Percentiles rank a stretch among this genome's conserved stretches.
Evolutionary conservation across 2,329 filamentous ascomycete species (phyloP).

Genomic region (Ophiostoma sp.): DNA sequence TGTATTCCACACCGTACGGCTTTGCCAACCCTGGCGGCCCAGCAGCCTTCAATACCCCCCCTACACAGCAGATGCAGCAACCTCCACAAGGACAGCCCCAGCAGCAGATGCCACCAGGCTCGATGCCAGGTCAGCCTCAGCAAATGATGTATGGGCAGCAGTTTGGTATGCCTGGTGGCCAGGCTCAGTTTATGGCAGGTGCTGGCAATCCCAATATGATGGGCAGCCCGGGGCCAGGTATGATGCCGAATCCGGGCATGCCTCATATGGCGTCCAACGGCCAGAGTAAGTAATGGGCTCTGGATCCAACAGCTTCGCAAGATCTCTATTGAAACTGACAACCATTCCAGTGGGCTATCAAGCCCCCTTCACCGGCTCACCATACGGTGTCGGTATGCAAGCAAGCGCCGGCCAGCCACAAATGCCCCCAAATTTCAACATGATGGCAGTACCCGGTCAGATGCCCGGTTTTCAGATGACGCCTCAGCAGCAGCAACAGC

Average conservation of each 20-base stretch:
- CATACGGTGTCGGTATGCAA: conserved; percentile 51
- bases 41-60: conserved; percentile 46
- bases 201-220: conserved; percentile 49
- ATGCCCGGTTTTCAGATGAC: conserved; percentile 55
- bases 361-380: conserved; percentile 51
- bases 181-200: conserved; percentile 40
- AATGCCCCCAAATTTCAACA: conserved; percentile 46
- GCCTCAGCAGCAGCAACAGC: conserved; percentile 39
- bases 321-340: neutral
- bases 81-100: conserved; percentile 21
- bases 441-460: conserved; percentile 44
- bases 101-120: conserved; percentile 42
- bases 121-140: conserved; percentile 40
- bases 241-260: conserved; percentile 60
- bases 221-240: conserved; percentile 51
- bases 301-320: conserved; percentile 5
- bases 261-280: conserved; percentile 54
- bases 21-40: conserved; percentile 50
- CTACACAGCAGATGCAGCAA: conserved; percentile 39
- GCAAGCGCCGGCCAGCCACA: conserved; percentile 46
- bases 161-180: conserved; percentile 48
- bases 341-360: conserved; percentile 49
- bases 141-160: conserved; percentile 57
- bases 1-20: conserved; percentile 53
- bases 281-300: conserved; percentile 47